Conservation (phyloP, 1,284 basidiomycete genomes). For the Vanrija humicola region DNA sequence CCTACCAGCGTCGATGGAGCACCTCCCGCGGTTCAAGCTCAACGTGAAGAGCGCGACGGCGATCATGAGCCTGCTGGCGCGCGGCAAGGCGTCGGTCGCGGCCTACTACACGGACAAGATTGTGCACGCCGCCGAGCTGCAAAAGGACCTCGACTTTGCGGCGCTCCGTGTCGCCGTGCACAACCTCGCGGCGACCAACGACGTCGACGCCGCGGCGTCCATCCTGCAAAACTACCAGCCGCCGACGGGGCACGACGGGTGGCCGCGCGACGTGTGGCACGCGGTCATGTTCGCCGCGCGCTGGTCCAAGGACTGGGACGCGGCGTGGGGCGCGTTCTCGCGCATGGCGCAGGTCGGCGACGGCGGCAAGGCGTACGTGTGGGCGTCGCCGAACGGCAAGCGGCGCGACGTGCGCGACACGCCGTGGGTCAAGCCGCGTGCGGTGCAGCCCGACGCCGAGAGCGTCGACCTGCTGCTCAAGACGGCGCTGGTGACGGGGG, state of each 20-base stretch:
- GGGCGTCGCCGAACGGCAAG: constrained; percentile 19
- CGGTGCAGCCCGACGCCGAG: constrained; percentile 12
- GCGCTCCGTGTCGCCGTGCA: constrained; percentile 8
- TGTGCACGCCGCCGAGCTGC: constrained; percentile 11
- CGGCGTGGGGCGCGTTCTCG: constrained; percentile 27
- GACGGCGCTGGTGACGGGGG: constrained; percentile 21
- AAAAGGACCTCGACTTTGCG: constrained; percentile 12
- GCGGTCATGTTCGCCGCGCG: constrained; percentile 27
- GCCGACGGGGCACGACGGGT: constrained; percentile 17
- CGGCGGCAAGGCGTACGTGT: constrained; percentile 2
- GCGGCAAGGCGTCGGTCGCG: constrained; percentile 9
- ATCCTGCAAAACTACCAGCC: constrained; percentile 31
- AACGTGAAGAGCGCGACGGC: constrained; percentile 18
- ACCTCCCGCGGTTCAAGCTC: constrained; percentile 16
- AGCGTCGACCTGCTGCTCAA: constrained; percentile 27
- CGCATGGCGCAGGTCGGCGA: constrained; percentile 20
- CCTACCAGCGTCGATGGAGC: not conserved
- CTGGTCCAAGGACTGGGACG: constrained; percentile 34
- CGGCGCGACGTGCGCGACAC: constrained; percentile 15
- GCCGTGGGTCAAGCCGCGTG: constrained; percentile 12
- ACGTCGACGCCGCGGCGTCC: constrained; percentile 13
- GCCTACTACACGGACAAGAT: constrained; percentile 21
- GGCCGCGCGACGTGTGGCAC: constrained; percentile 26
- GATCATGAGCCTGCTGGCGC: constrained; percentile 17
- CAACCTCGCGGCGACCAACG: constrained; percentile 14